Evolutionary conservation across 1,284 basidiomycete species (phyloP).

Genomic region (Leccinum holopus): DNA sequence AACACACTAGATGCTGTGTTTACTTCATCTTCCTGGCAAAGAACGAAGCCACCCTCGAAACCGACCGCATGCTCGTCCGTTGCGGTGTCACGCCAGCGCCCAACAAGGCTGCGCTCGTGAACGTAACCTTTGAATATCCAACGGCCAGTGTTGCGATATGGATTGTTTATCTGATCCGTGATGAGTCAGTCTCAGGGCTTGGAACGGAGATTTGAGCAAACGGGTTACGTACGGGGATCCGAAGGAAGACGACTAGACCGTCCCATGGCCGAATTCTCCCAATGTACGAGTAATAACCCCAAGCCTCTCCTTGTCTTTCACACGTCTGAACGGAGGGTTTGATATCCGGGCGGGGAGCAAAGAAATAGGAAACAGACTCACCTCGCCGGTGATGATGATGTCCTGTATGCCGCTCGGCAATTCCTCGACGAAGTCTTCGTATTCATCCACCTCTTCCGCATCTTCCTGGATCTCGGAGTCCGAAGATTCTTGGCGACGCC

Average conservation of each 20-base stretch:
- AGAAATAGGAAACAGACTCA: conserved; percentile 22
- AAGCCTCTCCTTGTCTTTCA: conserved; percentile 43
- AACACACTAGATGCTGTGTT: conserved; percentile 13
- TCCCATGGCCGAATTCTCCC: conserved; percentile 52
- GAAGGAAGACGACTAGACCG: conserved; percentile 46
- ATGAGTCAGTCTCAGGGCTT: background rate
- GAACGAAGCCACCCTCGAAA: conserved; percentile 47
- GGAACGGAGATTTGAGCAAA: conserved; percentile 1
- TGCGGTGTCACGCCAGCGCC: conserved; percentile 50
- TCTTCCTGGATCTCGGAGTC: conserved; percentile 19
- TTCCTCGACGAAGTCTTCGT: conserved; percentile 38
- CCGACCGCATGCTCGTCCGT: conserved; percentile 38
- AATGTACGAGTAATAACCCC: conserved; percentile 46
- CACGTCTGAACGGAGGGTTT: conserved; percentile 34
- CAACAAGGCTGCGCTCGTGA: conserved; percentile 46
- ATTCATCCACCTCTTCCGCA: conserved; percentile 36
- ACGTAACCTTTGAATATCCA: conserved; percentile 55
- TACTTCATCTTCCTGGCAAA: conserved; percentile 34
- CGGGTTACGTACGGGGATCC: conserved; percentile 40
- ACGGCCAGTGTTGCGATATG: conserved; percentile 34
- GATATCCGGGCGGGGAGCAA: conserved; percentile 2
- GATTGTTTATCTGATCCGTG: conserved; percentile 35
- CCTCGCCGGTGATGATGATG: conserved; percentile 50
- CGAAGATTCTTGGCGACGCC: conserved; percentile 26
- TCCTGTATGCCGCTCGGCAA: conserved; percentile 42